Evolutionary conservation across 2,329 filamentous ascomycete species (phyloP).

Genomic region (Thermoascus crustaceus): DNA sequence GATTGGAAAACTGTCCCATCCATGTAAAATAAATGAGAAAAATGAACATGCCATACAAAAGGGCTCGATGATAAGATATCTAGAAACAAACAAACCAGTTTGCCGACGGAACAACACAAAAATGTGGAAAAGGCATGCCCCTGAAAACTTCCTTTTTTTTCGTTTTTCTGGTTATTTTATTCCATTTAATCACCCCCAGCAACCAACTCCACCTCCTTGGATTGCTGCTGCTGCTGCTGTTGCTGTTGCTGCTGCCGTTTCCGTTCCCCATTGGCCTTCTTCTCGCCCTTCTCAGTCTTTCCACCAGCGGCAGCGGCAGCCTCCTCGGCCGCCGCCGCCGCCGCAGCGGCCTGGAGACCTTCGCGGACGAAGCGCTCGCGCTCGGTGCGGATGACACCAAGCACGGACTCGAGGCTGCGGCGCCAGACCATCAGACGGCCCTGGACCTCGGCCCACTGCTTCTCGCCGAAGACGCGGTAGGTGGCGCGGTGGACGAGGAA

Average conservation of each 20-base stretch:
- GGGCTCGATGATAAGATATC: no score
- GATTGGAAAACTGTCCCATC: no score
- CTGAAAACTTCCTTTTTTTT: background rate
- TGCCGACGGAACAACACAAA: no score
- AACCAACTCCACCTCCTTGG: slow-evolving; percentile 30
- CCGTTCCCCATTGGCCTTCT: slow-evolving; percentile 24
- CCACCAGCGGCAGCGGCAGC: no score
- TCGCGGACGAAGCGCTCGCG: slow-evolving; percentile 72
- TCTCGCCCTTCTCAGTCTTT: slow-evolving; percentile 19
- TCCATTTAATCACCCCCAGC: slow-evolving; percentile 21
- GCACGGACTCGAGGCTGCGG: slow-evolving; percentile 67
- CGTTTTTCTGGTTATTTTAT: background rate
- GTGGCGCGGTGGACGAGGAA: slow-evolving; percentile 95
- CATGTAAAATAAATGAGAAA: no score
- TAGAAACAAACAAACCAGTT: no score
- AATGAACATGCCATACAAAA: no score
- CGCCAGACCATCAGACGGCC: slow-evolving; percentile 88
- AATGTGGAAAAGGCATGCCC: no score
- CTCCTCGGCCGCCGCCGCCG: slow-evolving; percentile 17
- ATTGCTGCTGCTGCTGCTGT: slow-evolving; percentile 17
- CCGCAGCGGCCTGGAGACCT: slow-evolving; percentile 55
- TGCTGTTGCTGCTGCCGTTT: slow-evolving; percentile 24
- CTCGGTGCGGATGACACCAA: slow-evolving; percentile 69
- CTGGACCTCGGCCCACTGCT: slow-evolving; percentile 95
- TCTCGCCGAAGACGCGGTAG: slow-evolving; percentile 94